Evolutionary conservation across 495 filamentous ascomycete species (phyloP), one percentile per base, ranked within the genome.

Genomic region (Astrothelium macrocarpum): DNA sequence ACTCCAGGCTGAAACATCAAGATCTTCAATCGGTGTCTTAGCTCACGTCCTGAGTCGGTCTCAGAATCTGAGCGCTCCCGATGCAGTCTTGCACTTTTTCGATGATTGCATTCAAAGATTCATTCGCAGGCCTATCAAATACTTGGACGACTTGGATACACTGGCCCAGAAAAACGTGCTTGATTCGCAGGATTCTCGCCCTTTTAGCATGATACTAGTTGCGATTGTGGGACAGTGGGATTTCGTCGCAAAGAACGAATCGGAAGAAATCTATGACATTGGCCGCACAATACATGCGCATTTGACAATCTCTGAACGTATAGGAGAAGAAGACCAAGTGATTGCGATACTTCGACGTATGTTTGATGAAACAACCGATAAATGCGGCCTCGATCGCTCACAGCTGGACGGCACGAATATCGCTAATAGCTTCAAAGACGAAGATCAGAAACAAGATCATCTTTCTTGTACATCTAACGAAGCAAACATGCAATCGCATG

Each of bases 51-150:
- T 89, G 5, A 71, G 70, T 61, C 62, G 61, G 14, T 59, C 73
- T 14, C 60, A 68, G 32, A 64, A 5, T 45, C 46, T 60, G 59
- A 68, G 64, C 36, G 66, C 62, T 49, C 66, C 60, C 4, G 65
- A 68, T 9, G 49, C 65, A 1, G 65, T 85, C 0, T 83, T 84
- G 72, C 65, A 81, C 2, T 96, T 93, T 67, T 71, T 97, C 60
- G 91, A 97, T 65, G 89, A 91, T 59, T 94, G 90, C 71, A 76
- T 86, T 20, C 81, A 81, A 45, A 83, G 90, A 18, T 85, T 86
- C 58, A 83, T 84, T 4, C 85, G 83, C 60, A 83, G 83, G 43
- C 85, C 88, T 5, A 82, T 90, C 67, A 91, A 95, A 68, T 93
- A 94, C 69, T 62, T 70, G n/a, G 75, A 78, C 59, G 73, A 76